phyloP scores from a whole-genome alignment of 164 flowering plant species.

The Cinnamomum micranthum region DNA sequence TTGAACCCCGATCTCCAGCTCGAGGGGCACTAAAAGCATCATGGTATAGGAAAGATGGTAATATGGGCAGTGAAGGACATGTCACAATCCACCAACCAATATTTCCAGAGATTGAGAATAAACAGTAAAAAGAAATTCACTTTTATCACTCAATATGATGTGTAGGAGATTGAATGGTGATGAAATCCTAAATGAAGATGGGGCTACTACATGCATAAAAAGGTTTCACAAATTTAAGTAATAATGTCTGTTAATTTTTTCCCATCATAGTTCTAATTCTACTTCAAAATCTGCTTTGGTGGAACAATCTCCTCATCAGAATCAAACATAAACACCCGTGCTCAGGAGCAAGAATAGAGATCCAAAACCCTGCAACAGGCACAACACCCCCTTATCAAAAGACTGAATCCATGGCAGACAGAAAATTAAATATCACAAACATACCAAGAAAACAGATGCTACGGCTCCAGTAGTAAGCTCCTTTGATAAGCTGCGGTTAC shows the following conservation, averaged over 20 bases:
- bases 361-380: slow-evolving; percentile 34
- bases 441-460: slow-evolving; percentile 91
- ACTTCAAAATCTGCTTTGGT: background rate
- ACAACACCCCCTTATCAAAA: background rate
- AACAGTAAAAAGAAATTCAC: too few relatives aligned
- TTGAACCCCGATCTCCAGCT: too few relatives aligned
- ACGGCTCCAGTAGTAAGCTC: slow-evolving; percentile 72
- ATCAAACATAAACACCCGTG: slow-evolving; percentile 33
- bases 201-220: background rate
- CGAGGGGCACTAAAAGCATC: too few relatives aligned
- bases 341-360: slow-evolving; percentile 33
- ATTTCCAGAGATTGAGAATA: too few relatives aligned
- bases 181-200: background rate
- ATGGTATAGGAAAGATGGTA: too few relatives aligned
- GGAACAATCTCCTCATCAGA: background rate
- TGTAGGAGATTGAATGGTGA: too few relatives aligned
- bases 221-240: background rate
- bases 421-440: background rate
- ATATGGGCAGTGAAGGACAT: too few relatives aligned
- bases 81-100: too few relatives aligned
- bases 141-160: too few relatives aligned
- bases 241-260: background rate
- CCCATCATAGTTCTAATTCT: background rate
- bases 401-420: background rate
- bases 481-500: slow-evolving; percentile 61